Evolutionary conservation across 306 rosid genomes (phyloP).

Genomic region (Prunus padus): DNA sequence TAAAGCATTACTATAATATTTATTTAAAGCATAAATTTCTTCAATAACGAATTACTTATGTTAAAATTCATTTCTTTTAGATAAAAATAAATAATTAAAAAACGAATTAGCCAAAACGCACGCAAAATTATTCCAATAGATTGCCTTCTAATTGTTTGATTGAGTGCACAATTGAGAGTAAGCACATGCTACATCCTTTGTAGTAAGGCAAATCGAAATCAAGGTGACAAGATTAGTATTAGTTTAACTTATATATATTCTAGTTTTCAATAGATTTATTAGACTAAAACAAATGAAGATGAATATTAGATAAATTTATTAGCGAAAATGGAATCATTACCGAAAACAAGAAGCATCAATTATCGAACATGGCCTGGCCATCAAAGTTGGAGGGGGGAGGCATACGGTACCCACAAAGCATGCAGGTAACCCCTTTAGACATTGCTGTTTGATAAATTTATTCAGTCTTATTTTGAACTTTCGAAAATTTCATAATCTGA

Average conservation of each 20-base stretch:
- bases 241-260: not conserved
- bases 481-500: not conserved
- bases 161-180: not conserved
- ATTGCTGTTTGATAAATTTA: not conserved
- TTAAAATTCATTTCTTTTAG: too few relatives aligned
- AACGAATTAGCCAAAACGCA: too few relatives aligned
- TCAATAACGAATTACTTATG: too few relatives aligned
- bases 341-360: not conserved
- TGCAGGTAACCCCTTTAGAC: not conserved
- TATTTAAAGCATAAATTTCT: too few relatives aligned
- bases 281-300: not conserved
- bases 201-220: not conserved
- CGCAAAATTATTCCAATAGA: too few relatives aligned
- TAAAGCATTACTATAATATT: too few relatives aligned
- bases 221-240: not conserved
- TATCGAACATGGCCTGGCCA: not conserved
- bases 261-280: not conserved
- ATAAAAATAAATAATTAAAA: too few relatives aligned
- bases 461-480: conserved; percentile 6
- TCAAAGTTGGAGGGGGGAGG: not conserved
- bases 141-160: too few relatives aligned
- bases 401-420: not conserved
- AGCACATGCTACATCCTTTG: not conserved
- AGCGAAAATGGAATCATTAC: not conserved
- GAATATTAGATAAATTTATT: not conserved